Conservation (phyloP, 1,284 basidiomycete genomes). For the Cryptococcus wingfieldii region DNA sequence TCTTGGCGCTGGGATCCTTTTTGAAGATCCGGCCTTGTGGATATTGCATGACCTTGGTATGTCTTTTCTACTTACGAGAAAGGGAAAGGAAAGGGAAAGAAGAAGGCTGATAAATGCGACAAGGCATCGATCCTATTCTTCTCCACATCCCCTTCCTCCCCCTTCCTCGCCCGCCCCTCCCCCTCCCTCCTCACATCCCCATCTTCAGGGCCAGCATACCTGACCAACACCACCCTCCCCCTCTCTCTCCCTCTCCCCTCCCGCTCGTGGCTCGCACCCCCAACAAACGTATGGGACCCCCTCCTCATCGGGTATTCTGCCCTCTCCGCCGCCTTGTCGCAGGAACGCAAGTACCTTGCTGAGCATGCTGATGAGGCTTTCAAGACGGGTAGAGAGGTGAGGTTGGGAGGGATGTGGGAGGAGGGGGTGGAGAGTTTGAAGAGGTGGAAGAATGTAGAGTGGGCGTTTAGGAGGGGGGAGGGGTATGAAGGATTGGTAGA, state of each 20-base stretch:
- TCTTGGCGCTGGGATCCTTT: slow-evolving; percentile 24
- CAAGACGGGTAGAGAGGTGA: not conserved
- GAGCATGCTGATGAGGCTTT: not conserved
- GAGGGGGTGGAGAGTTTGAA: not conserved
- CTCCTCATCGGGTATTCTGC: slow-evolving; percentile 28
- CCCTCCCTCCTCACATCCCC: not conserved
- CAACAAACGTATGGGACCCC: slow-evolving; percentile 35
- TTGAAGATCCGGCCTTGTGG: slow-evolving; percentile 33
- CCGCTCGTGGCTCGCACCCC: slow-evolving; percentile 26
- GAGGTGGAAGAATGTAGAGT: not conserved
- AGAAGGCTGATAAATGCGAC: not conserved
- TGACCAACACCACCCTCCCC: not conserved
- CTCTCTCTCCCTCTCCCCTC: slow-evolving; percentile 21
- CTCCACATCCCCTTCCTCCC: slow-evolving; percentile 37
- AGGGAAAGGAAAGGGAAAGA: too few species aligned
- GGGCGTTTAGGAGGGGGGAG: not conserved
- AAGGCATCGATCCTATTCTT: slow-evolving; percentile 38
- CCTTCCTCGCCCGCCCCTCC: slow-evolving; percentile 22
- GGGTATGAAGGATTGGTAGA: not conserved
- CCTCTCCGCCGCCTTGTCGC: slow-evolving; percentile 9
- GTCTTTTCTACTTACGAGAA: slow-evolving; percentile 3
- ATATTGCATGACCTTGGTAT: slow-evolving; percentile 34
- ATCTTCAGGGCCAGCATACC: not conserved
- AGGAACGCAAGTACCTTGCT: not conserved
- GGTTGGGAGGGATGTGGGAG: not conserved